Base-by-base conservation (phyloP, 257 asterid species). In the Nemophila menziesii region DNA sequence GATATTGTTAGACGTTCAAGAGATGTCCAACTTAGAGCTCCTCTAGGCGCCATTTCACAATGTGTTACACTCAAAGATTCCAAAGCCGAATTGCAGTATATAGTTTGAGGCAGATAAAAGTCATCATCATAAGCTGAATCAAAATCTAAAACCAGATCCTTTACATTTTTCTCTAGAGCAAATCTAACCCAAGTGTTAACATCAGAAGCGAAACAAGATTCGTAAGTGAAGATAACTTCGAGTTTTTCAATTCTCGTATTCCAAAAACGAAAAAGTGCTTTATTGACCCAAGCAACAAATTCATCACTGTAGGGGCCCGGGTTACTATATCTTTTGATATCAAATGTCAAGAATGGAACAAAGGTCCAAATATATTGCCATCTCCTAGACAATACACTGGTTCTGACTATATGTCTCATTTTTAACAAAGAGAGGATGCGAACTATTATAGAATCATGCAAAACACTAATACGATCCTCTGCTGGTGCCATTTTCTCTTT, bases 161-260 rank as follows among this genome's bases (percentile, higher is more conserved):
- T 20, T 17, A 54, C 62, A 26, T 43, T 46, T 16, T 36, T 41
- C 45, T 15, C 23, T 11, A 18, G 21, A 21, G 55, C 55, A 44
- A 27, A 49, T 16, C 39, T 33, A 16, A 62, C 38, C 55, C 63
- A 50, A 0, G 26, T 13, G 39, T 50, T 39, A 22, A 50, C 51
- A 33, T 44, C 55, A 0, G 37, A 37, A 19, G 43, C 19, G 15
- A 15, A 39, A 9, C 46, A 1, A 5, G 21, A 0, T 0, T 19
- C 1, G 37, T 50, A 54, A 9, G 0, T 0, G 13, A 56, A 38
- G 5, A 17, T 10, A 8, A 62, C 55, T 14, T 10, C 23, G 5
- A 62, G 16, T 27, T 17, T 22, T 15, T 38, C 26, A 12, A 49
- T 4, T 9, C 13, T 18, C 7, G 6, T 11, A 33, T 22, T 16